phyloP scores from a whole-genome alignment of 371 early-diverging fungal species.

The Amoeboaphelidium occidentale region DNA sequence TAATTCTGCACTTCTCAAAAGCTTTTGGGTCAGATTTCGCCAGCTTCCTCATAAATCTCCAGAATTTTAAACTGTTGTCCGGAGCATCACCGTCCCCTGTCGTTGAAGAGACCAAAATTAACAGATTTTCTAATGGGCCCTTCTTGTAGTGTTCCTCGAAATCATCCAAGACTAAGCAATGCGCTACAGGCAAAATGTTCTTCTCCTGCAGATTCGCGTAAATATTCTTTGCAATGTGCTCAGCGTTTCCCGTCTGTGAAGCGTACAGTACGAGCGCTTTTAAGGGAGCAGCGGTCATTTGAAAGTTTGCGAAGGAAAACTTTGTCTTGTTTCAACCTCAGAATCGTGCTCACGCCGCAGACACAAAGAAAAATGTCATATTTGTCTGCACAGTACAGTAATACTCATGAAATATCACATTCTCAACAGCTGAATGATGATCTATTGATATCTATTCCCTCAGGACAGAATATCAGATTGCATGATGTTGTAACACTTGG shows the following conservation, averaged over 20 bases:
- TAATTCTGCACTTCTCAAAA: slow-evolving; percentile 18
- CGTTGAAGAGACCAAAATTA: slow-evolving; percentile 61
- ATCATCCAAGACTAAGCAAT: slow-evolving; percentile 4
- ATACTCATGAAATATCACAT: too few species aligned
- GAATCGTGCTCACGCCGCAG: too few species aligned
- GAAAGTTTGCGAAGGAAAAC: too few species aligned
- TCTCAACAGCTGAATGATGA: too few species aligned
- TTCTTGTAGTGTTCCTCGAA: slow-evolving; percentile 3
- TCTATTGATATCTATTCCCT: too few species aligned
- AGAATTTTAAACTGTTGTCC: slow-evolving; percentile 67
- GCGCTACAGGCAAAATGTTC: slow-evolving; percentile 24
- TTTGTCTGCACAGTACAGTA: too few species aligned
- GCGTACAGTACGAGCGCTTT: slow-evolving; percentile 56
- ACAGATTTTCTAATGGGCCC: too few species aligned
- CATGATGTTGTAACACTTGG: too few species aligned
- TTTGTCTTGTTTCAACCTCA: too few species aligned
- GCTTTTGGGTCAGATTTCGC: slow-evolving; percentile 17
- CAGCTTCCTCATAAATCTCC: slow-evolving; percentile 41
- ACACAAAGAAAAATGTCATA: too few species aligned
- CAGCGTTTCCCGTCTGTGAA: slow-evolving; percentile 81
- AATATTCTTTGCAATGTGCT: slow-evolving; percentile 62
- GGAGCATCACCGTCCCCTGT: slow-evolving; percentile 91
- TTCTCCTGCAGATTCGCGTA: slow-evolving; percentile 39
- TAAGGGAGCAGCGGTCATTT: too few species aligned
- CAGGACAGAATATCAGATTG: too few species aligned